phyloP scores from a whole-genome alignment of 768 basidiomycete species.

The Rossbeevera mucosa region DNA sequence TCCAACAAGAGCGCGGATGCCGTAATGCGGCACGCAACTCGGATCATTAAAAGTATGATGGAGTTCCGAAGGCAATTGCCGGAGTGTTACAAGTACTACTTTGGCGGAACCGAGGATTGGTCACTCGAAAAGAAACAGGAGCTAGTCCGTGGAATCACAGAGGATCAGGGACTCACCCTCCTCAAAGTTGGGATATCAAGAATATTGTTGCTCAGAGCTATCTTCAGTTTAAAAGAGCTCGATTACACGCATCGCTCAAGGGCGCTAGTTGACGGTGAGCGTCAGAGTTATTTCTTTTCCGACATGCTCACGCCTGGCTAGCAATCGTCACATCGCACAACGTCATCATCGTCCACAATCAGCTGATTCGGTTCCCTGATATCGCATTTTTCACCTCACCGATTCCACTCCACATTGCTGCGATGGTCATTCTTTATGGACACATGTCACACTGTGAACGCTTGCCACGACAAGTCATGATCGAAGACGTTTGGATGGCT shows the following conservation, averaged over 20 bases:
- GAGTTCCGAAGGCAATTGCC: slow-evolving; percentile 68
- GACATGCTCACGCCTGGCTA: slow-evolving; percentile 24
- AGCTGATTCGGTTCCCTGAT: slow-evolving; percentile 79
- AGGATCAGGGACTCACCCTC: slow-evolving; percentile 77
- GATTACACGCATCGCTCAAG: slow-evolving; percentile 59
- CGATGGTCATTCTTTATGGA: slow-evolving; percentile 87
- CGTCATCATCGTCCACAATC: slow-evolving; percentile 78
- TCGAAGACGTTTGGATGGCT: slow-evolving; percentile 83
- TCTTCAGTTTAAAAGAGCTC: slow-evolving; percentile 75
- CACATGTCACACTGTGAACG: slow-evolving; percentile 76
- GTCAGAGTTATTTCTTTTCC: neutral
- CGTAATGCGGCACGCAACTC: slow-evolving; percentile 70
- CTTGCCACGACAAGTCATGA: slow-evolving; percentile 57
- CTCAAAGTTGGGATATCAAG: slow-evolving; percentile 80
- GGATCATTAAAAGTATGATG: slow-evolving; percentile 74
- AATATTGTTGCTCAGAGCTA: slow-evolving; percentile 69
- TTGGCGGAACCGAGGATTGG: slow-evolving; percentile 78
- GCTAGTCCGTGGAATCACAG: slow-evolving; percentile 69
- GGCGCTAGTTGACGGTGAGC: slow-evolving; percentile 74
- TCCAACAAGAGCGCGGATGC: slow-evolving; percentile 63
- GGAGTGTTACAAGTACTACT: slow-evolving; percentile 68
- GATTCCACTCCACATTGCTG: slow-evolving; percentile 83
- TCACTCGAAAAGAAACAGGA: slow-evolving; percentile 56
- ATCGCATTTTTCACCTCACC: slow-evolving; percentile 87
- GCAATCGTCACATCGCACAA: slow-evolving; percentile 87